A percentile compares a stretch with the other conserved stretches of the same genome.
phyloP scores from a whole-genome alignment of 768 basidiomycete genomes.

The Boletus rufocinnamomeus region DNA sequence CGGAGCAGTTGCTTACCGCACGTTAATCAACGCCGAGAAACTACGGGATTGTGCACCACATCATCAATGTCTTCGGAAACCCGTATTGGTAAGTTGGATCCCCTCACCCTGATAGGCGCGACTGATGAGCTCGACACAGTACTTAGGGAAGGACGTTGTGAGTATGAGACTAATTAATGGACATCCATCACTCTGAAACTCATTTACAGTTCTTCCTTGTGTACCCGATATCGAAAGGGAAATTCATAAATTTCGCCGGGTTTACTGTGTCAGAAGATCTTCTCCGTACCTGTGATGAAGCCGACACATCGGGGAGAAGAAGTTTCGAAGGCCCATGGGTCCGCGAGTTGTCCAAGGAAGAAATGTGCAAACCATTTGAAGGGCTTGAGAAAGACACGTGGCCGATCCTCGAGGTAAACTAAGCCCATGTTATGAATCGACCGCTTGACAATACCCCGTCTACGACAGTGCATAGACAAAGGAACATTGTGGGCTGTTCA shows the following conservation, averaged over 20 bases:
- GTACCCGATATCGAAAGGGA: slow-evolving; percentile 62
- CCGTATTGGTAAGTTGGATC: slow-evolving; percentile 45
- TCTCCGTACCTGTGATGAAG: slow-evolving; percentile 46
- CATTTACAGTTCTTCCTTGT: slow-evolving; percentile 54
- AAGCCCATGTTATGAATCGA: slow-evolving; percentile 10
- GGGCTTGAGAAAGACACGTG: slow-evolving; percentile 64
- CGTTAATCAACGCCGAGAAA: slow-evolving; percentile 55
- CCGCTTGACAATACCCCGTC: not conserved
- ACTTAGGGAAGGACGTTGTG: slow-evolving; percentile 54
- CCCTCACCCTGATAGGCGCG: not conserved
- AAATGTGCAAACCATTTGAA: slow-evolving; percentile 47
- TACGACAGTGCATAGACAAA: slow-evolving; percentile 50
- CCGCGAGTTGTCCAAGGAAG: slow-evolving; percentile 43
- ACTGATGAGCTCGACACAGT: slow-evolving; percentile 39
- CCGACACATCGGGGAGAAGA: slow-evolving; percentile 15
- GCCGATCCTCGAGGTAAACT: slow-evolving; percentile 51
- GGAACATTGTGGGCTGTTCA: slow-evolving; percentile 67
- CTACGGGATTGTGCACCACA: slow-evolving; percentile 44
- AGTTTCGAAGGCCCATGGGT: slow-evolving; percentile 47
- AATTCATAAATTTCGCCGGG: slow-evolving; percentile 62
- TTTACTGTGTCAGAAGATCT: slow-evolving; percentile 52
- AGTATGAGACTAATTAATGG: slow-evolving; percentile 15
- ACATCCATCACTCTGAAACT: not conserved
- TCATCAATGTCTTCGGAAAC: slow-evolving; percentile 49
- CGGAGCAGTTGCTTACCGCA: slow-evolving; percentile 59